A percentile compares a stretch with the other conserved stretches of the same genome.
phyloP scores from a whole-genome alignment of 1,284 basidiomycete genomes.

The Ustilago trichophora region DNA sequence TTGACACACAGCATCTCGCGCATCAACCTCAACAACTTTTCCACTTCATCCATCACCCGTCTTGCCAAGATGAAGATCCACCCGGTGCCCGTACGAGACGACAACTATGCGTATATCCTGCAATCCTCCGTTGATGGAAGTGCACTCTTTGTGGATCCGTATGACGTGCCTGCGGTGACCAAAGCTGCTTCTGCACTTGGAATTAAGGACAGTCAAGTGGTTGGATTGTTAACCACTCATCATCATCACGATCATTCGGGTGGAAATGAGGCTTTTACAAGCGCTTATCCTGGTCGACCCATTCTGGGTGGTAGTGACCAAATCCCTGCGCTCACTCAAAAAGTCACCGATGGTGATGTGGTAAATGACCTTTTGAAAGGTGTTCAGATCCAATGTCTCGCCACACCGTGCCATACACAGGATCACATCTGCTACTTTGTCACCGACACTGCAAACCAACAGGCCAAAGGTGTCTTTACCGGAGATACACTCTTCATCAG shows the following conservation, averaged over 20 bases:
- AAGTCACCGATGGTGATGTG: constrained; percentile 70
- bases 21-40: too few species aligned
- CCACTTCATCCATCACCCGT: too few species aligned
- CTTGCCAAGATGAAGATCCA: constrained; percentile 60
- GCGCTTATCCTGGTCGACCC: constrained; percentile 73
- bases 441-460: constrained; percentile 71
- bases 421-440: constrained; percentile 93
- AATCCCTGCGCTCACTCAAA: constrained; percentile 75
- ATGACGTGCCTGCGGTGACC: constrained; percentile 79
- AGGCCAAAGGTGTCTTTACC: constrained; percentile 82
- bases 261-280: constrained; percentile 75
- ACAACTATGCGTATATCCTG: constrained; percentile 66
- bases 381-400: constrained; percentile 68
- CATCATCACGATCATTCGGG: constrained; percentile 80
- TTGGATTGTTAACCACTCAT: constrained; percentile 63
- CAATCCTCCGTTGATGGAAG: constrained; percentile 42
- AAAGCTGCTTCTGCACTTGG: constrained; percentile 75
- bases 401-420: constrained; percentile 95
- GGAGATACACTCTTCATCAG: constrained; percentile 92
- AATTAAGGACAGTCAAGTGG: constrained; percentile 66
- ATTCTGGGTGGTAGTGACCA: constrained; percentile 86
- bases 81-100: constrained; percentile 64
- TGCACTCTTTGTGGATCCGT: constrained; percentile 74
- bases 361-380: constrained; percentile 38
- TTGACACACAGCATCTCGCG: too few species aligned